Conservation (phyloP, 495 filamentous ascomycete genomes). For the Trichocladium antarcticum region DNA sequence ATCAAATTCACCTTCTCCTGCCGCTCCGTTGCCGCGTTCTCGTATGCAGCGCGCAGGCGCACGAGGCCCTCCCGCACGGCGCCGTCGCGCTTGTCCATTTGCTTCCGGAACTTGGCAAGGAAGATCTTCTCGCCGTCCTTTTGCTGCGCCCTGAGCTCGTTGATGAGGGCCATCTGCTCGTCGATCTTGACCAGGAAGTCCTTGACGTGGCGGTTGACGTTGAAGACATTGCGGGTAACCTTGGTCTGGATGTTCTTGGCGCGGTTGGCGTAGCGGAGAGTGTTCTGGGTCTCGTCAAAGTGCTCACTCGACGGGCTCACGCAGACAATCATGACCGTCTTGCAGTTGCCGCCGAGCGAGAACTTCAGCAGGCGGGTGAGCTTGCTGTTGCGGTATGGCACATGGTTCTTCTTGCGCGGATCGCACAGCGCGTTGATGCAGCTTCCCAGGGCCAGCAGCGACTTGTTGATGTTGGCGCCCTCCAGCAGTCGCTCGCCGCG, state of each 20-base stretch:
- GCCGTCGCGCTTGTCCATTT: slow-evolving; percentile 67
- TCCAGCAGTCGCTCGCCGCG: slow-evolving; percentile 83
- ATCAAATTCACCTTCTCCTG: slow-evolving; percentile 67
- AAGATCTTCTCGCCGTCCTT: slow-evolving; percentile 80
- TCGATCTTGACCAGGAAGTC: slow-evolving; percentile 96
- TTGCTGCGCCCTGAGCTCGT: slow-evolving; percentile 83
- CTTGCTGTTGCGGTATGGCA: slow-evolving; percentile 96
- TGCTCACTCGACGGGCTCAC: slow-evolving; percentile 93
- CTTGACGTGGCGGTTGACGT: slow-evolving; percentile 98
- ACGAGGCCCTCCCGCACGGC: slow-evolving; percentile 71
- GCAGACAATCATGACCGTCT: slow-evolving; percentile 99
- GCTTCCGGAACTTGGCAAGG: slow-evolving; percentile 82
- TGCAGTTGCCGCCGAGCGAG: slow-evolving; percentile 93
- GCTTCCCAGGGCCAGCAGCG: slow-evolving; percentile 84
- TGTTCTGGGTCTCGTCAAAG: slow-evolving; percentile 98
- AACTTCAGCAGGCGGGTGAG: slow-evolving; percentile 94
- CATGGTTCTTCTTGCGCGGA: slow-evolving; percentile 80
- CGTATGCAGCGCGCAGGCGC: slow-evolving; percentile 72
- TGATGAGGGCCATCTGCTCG: slow-evolving; percentile 86
- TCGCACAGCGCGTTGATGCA: slow-evolving; percentile 99
- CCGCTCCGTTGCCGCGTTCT: slow-evolving; percentile 66
- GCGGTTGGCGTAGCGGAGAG: slow-evolving; percentile 89
- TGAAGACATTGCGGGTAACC: slow-evolving; percentile 95
- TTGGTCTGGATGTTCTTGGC: slow-evolving; percentile 99
- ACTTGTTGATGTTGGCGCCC: slow-evolving; percentile 99